Conservation (phyloP, 2,329 filamentous ascomycete genomes). For the Ophioceras dolichostomum region DNA sequence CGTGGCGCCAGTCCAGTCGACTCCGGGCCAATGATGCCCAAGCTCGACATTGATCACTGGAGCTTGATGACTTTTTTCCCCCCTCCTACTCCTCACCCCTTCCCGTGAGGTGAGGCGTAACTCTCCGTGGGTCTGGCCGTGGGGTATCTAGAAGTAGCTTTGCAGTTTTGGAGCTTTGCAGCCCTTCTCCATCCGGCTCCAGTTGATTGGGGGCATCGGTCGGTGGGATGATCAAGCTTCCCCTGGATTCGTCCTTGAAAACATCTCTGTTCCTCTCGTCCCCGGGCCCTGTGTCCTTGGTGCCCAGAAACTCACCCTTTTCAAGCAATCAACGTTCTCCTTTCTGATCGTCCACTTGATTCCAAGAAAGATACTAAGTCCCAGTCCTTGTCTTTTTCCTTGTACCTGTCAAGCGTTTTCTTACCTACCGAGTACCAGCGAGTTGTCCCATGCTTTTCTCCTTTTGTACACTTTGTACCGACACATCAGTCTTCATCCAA, state of each 20-base stretch:
- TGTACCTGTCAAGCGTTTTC: neutral
- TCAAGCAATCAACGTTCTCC: neutral
- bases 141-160: too few species aligned
- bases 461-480: neutral
- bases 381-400: neutral
- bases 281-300: too few species aligned
- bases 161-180: too few species aligned
- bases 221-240: neutral
- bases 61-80: neutral
- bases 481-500: too few species aligned
- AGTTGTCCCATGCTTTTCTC: neutral
- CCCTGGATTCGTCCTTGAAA: neutral
- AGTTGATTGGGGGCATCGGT: neutral
- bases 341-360: neutral
- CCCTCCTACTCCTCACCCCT: neutral
- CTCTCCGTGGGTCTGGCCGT: neutral
- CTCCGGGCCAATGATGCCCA: neutral
- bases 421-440: neutral
- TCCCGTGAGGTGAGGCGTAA: neutral
- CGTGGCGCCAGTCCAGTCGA: neutral
- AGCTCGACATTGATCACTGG: conserved; percentile 1
- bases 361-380: neutral
- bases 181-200: too few species aligned
- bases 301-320: neutral
- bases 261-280: too few species aligned